phyloP scores from a whole-genome alignment of 306 rosid genomes.

The Acacia melanoxylon region DNA sequence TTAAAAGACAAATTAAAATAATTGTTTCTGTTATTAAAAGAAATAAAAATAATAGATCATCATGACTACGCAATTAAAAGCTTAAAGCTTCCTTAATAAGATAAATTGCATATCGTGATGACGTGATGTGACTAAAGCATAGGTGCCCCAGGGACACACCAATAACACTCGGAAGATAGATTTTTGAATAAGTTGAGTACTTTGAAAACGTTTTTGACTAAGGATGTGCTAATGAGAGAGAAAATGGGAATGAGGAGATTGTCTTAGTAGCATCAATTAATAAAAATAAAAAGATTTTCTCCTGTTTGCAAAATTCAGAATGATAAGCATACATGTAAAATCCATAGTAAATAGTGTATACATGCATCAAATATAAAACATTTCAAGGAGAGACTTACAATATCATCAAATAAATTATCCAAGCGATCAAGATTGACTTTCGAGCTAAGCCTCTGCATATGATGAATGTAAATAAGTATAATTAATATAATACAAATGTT shows the following conservation, averaged over 20 bases:
- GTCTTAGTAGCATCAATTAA: background rate
- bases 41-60: background rate
- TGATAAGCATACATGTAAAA: background rate
- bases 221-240: slow-evolving; percentile 2
- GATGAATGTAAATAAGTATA: slow-evolving; percentile 28
- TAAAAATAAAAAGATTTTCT: background rate
- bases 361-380: slow-evolving; percentile 8
- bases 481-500: slow-evolving; percentile 5
- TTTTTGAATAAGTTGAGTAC: background rate
- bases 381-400: slow-evolving; percentile 39
- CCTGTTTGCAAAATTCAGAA: background rate
- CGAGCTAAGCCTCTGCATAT: slow-evolving; percentile 60
- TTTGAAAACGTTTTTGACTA: background rate
- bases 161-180: background rate
- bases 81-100: no score
- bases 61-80: background rate
- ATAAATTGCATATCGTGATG: background rate
- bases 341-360: background rate
- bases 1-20: background rate
- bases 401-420: slow-evolving; percentile 49
- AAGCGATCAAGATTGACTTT: slow-evolving; percentile 66
- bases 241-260: background rate
- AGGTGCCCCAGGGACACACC: slow-evolving; percentile 1
- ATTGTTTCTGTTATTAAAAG: background rate
- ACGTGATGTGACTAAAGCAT: background rate